Percentiles rank a stretch among this genome's conserved stretches.
Evolutionary conservation across 148 eudicot species (phyloP).

Genomic region (Rhododendron vialii): DNA sequence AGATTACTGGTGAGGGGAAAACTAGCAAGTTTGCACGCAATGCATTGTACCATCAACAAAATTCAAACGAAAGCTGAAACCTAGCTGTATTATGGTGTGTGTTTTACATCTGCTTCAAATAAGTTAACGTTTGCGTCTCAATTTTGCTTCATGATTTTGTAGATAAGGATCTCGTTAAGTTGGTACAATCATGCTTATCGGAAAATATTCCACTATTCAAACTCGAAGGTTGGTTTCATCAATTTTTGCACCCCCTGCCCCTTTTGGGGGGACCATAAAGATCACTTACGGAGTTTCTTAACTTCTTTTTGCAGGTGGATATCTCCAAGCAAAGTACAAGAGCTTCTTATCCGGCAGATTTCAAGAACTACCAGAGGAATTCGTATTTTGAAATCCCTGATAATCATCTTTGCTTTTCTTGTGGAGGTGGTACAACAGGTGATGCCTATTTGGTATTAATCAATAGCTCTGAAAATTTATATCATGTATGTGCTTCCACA

Average conservation of each 20-base stretch:
- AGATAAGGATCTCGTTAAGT: constrained; percentile 16
- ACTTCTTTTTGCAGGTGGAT: constrained; percentile 23
- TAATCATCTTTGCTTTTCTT: neutral
- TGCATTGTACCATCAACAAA: neutral
- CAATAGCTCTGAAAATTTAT: neutral
- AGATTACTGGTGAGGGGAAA: constrained; percentile 16
- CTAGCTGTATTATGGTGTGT: neutral
- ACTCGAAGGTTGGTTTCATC: constrained; percentile 11
- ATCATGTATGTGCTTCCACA: neutral
- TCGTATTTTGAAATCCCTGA: constrained; percentile 9
- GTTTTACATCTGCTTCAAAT: neutral
- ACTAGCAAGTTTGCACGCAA: neutral
- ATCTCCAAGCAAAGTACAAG: constrained; percentile 18
- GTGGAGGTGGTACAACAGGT: neutral
- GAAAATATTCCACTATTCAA: constrained; percentile 11
- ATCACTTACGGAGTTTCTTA: neutral
- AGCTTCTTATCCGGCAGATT: constrained; percentile 16
- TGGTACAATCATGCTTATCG: constrained; percentile 17
- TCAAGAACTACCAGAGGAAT: constrained; percentile 16
- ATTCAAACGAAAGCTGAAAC: neutral
- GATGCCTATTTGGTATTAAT: neutral
- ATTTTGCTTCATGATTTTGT: neutral
- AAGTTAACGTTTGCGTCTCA: neutral
- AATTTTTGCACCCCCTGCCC: neutral
- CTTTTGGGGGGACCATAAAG: neutral